A percentile compares a stretch with the other conserved stretches of the same genome.
phyloP scores from a whole-genome alignment of 208 protist genomes.

The Leptomonas pyrrhocoris region DNA sequence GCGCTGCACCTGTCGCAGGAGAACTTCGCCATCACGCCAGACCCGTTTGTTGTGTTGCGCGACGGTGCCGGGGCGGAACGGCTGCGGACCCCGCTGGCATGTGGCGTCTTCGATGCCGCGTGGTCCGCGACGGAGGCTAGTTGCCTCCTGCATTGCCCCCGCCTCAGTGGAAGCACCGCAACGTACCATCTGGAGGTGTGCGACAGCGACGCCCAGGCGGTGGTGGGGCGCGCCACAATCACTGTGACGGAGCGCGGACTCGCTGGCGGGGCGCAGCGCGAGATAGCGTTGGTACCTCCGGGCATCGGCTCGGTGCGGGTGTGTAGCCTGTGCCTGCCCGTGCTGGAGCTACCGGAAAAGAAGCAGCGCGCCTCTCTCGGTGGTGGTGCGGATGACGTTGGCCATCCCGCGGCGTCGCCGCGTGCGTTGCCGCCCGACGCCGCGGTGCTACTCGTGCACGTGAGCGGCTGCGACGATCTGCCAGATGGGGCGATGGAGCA shows the following conservation, averaged over 20 bases:
- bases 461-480: conserved; percentile 56
- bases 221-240: conserved; percentile 58
- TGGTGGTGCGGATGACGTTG: background rate
- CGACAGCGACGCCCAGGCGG: conserved; percentile 69
- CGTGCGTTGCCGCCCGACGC: background rate
- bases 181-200: conserved; percentile 76
- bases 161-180: conserved; percentile 50
- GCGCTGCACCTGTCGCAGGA: conserved; percentile 38
- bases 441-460: conserved; percentile 51
- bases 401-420: background rate
- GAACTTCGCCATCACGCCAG: conserved; percentile 60
- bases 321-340: conserved; percentile 28
- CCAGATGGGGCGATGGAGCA: conserved; percentile 50
- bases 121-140: conserved; percentile 66
- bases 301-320: conserved; percentile 46
- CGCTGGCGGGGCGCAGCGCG: conserved; percentile 42
- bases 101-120: conserved; percentile 49
- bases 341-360: conserved; percentile 30
- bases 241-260: conserved; percentile 54
- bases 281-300: conserved; percentile 44
- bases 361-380: background rate
- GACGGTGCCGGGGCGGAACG: conserved; percentile 47
- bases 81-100: conserved; percentile 66
- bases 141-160: conserved; percentile 77
- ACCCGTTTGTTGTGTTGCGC: conserved; percentile 79